Conservation (phyloP, 305 asterid genomes). For the Fraxinus paxiana region DNA sequence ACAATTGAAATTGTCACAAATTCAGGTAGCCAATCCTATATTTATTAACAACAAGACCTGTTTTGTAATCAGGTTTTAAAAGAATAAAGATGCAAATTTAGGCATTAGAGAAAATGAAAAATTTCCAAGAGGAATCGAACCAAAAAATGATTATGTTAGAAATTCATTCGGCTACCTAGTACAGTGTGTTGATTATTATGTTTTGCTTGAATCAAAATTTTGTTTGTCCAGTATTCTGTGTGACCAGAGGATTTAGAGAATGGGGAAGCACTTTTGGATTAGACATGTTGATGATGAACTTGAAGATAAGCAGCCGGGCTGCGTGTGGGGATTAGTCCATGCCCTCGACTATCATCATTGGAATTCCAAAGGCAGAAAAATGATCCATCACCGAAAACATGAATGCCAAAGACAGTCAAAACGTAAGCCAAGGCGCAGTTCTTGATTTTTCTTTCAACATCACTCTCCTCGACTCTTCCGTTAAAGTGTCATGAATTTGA, state of each 20-base stretch:
- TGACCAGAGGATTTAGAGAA: constrained; percentile 10
- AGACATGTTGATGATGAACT: constrained; percentile 32
- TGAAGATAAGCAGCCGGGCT: constrained; percentile 38
- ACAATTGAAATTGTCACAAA: neutral
- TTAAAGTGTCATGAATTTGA: neutral
- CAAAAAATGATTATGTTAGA: neutral
- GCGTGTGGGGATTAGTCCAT: constrained; percentile 62
- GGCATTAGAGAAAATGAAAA: neutral
- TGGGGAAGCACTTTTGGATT: constrained; percentile 47
- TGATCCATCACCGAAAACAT: constrained; percentile 32
- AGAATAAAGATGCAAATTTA: neutral
- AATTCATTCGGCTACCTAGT: neutral
- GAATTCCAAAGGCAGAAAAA: constrained; percentile 46
- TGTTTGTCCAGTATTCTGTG: neutral
- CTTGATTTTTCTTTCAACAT: neutral
- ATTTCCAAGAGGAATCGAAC: neutral
- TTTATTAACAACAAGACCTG: neutral
- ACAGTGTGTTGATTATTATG: neutral
- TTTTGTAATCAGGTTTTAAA: neutral
- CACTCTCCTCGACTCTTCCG: neutral
- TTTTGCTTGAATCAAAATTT: neutral
- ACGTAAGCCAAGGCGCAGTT: constrained; percentile 21
- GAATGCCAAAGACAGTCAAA: constrained; percentile 21
- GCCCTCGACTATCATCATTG: constrained; percentile 55
- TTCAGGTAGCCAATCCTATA: neutral